phyloP scores from a whole-genome alignment of 1,284 basidiomycete species.

The Trametes sp. region DNA sequence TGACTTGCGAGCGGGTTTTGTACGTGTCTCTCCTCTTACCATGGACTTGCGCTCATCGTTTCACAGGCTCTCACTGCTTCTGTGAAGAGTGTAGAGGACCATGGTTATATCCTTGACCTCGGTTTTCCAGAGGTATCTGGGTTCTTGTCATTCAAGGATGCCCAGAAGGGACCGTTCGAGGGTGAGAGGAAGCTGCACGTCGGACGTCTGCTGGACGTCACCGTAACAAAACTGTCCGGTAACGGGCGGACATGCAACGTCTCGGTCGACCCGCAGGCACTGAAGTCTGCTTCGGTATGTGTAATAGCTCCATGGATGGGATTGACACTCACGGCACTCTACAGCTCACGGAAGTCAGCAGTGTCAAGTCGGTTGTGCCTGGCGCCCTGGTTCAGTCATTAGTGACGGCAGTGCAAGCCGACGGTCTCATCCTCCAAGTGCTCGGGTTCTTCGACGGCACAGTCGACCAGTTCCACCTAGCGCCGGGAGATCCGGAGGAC shows the following conservation, averaged over 20 bases:
- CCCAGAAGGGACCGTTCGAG: constrained; percentile 50
- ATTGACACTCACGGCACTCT: constrained; percentile 9
- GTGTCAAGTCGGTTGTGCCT: constrained; percentile 85
- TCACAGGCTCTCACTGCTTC: constrained; percentile 76
- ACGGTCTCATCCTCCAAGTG: constrained; percentile 90
- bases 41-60: constrained; percentile 20
- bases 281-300: constrained; percentile 61
- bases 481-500: constrained; percentile 54
- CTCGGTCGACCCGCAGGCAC: constrained; percentile 54
- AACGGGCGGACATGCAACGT: constrained; percentile 79
- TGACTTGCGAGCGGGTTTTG: constrained; percentile 83
- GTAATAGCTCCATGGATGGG: no score
- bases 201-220: constrained; percentile 73
- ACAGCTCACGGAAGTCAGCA: constrained; percentile 79
- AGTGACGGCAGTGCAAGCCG: constrained; percentile 81
- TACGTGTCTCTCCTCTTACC: constrained; percentile 45
- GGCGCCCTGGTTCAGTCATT: constrained; percentile 88
- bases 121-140: constrained; percentile 81
- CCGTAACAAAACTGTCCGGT: constrained; percentile 68
- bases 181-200: constrained; percentile 57
- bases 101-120: constrained; percentile 91
- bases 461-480: constrained; percentile 85
- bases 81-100: constrained; percentile 90
- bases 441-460: constrained; percentile 96
- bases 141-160: constrained; percentile 80